Evolutionary conservation across 2,329 filamentous ascomycete species (phyloP).

Genomic region (Cladosporium austrohemisphaericum): DNA sequence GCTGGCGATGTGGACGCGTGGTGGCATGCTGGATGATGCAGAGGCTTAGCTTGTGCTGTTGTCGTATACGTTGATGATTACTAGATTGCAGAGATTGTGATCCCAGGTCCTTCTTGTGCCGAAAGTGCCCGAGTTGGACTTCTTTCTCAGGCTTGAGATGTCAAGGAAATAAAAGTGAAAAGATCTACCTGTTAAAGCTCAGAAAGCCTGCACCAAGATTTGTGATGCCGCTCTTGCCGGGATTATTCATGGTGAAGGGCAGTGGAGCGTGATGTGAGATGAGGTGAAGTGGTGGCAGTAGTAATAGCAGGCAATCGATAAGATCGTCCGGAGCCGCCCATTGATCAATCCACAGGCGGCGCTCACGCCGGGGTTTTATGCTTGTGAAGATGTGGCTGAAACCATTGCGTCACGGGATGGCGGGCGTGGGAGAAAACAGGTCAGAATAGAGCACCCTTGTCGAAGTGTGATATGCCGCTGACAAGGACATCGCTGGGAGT

Average conservation of each 20-base stretch:
- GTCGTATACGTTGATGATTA: too few species aligned
- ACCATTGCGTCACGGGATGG: neutral
- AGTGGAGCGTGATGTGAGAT: too few species aligned
- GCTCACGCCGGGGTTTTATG: neutral
- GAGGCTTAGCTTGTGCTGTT: neutral
- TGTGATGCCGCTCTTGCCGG: conserved; percentile 13
- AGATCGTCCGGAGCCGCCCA: neutral
- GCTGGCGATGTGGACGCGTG: conserved; percentile 21
- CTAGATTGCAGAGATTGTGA: too few species aligned
- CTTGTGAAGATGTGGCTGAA: neutral
- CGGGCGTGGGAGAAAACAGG: neutral
- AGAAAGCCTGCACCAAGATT: conserved; percentile 21
- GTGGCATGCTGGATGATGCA: conserved; percentile 7
- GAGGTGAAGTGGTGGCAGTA: too few species aligned
- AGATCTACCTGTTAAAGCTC: conserved; percentile 25
- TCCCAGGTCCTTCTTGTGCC: too few species aligned
- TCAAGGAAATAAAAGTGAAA: neutral
- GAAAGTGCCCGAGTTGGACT: too few species aligned
- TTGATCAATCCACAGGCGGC: neutral
- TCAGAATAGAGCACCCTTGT: too few species aligned
- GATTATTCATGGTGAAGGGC: neutral
- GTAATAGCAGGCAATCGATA: too few species aligned
- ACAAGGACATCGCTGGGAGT: too few species aligned
- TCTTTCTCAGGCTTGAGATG: too few species aligned
- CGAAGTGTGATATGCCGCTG: too few species aligned